These are phyloP conservation scores for Plasmodium ovale DNA, from an alignment of 169 alveolate species.

Conservation along the genomic window DNA sequence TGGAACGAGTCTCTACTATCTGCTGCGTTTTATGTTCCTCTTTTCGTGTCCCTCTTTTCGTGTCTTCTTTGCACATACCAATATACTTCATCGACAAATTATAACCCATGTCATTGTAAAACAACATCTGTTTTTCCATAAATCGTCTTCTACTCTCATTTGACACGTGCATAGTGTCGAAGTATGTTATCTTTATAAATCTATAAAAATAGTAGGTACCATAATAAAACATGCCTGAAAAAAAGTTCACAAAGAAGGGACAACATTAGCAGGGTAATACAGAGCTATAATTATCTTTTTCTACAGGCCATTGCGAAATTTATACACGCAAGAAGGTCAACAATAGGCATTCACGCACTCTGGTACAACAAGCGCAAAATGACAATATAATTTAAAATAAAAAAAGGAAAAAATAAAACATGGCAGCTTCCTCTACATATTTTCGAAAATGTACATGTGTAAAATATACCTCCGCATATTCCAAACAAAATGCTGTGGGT, in stretches of 20 bases:
- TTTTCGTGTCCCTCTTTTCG: background rate
- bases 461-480: conserved; percentile 58
- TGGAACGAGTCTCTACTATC: background rate
- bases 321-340: too few relatives aligned
- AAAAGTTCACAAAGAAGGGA: too few relatives aligned
- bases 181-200: conserved; percentile 41
- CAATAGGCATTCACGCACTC: too few relatives aligned
- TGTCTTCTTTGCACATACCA: conserved; percentile 27
- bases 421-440: too few relatives aligned
- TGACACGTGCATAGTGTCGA: conserved; percentile 66
- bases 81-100: conserved; percentile 71
- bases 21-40: background rate
- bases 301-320: too few relatives aligned
- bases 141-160: conserved; percentile 73
- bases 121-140: conserved; percentile 75
- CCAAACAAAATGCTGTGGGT: conserved; percentile 73
- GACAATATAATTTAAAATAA: too few relatives aligned
- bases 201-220: conserved; percentile 61
- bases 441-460: background rate
- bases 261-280: too few relatives aligned
- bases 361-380: too few relatives aligned
- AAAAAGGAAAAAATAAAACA: too few relatives aligned
- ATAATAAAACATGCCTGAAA: conserved; percentile 47
- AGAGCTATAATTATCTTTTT: too few relatives aligned
- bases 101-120: conserved; percentile 65